phyloP scores from a whole-genome alignment of 2,329 filamentous ascomycete species.

The Immersiporthe knoxdaviesiana region DNA sequence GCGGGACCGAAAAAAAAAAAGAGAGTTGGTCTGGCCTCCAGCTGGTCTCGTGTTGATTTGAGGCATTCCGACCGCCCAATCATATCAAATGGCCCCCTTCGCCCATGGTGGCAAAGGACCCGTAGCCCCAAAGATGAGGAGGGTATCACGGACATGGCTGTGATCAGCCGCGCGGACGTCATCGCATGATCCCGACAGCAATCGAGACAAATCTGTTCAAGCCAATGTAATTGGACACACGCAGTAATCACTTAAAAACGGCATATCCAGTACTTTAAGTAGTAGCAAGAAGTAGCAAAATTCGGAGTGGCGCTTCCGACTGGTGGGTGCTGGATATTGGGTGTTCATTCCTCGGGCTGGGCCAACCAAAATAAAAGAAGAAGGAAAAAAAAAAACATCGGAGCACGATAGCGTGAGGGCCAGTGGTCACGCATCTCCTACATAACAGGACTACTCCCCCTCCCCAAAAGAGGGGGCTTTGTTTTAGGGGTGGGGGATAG shows the following conservation, averaged over 20 bases:
- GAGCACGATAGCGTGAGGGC: background rate
- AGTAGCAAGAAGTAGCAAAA: background rate
- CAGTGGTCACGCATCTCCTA: background rate
- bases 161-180: background rate
- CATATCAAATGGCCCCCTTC: background rate
- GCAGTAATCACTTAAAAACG: background rate
- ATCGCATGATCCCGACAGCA: background rate
- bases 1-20: background rate
- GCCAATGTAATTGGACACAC: background rate
- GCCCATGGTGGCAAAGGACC: background rate
- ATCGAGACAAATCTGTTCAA: background rate
- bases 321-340: background rate
- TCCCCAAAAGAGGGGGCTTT: background rate
- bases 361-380: background rate
- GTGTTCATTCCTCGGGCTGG: background rate
- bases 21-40: background rate
- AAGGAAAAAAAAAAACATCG: background rate
- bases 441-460: background rate
- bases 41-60: background rate
- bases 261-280: background rate
- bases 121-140: background rate
- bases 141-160: background rate
- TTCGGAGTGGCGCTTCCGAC: slow-evolving; percentile 2
- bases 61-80: background rate
- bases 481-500: slow-evolving; percentile 2